Evolutionary conservation across 2,329 filamentous ascomycete species (phyloP), one percentile per base, ranked within the genome.

Genomic region (Apiospora pterosperma): DNA sequence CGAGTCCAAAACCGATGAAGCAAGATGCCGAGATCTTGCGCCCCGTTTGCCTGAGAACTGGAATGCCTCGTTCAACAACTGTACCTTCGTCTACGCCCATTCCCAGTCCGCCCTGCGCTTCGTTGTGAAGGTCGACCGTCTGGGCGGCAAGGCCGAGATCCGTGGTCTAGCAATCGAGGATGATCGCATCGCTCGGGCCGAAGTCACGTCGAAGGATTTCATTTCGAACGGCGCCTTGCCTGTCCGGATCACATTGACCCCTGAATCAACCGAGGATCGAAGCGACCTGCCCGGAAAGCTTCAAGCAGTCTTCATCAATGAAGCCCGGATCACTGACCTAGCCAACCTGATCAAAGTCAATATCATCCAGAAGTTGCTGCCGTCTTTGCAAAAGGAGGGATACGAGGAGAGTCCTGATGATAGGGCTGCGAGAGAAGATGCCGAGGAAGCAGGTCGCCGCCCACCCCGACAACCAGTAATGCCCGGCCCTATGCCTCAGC

Each of bases 81-180:
- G 92, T 75, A 87, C 90, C 64, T 97, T 98, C 77, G 88, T 93
- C 68, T 98, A 98, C 80, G 88, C 88, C 4, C 94, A 97, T 77
- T 83, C 87, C 28, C 92, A 97, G 75, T 97, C 93, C 0, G 89
- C 93, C 19, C 92, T 94, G 86, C 87, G 90, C 65, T 97, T 91
- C 74, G 83, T 97, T 34, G 76, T 97, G 69, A 95, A 93, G 75
- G 80, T 97, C 67, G 93, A 90, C 76, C 87, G 93, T 62, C 85
- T 97, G 71, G 93, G 94, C 52, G 85, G 85, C 71, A 97, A 95
- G 74, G 90, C 91, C n/a, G 89, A 97, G 67, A 83, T 97, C 42
- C 88, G 93, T 71, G 94, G 90, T 4, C 82, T 97, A 44, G 93
- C 88, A 1, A 77, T 94, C 19, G 92, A 91, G 31, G 91, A 94